phyloP scores from a whole-genome alignment of 495 filamentous ascomycete species.

The Lasiosphaeria miniovina region DNA sequence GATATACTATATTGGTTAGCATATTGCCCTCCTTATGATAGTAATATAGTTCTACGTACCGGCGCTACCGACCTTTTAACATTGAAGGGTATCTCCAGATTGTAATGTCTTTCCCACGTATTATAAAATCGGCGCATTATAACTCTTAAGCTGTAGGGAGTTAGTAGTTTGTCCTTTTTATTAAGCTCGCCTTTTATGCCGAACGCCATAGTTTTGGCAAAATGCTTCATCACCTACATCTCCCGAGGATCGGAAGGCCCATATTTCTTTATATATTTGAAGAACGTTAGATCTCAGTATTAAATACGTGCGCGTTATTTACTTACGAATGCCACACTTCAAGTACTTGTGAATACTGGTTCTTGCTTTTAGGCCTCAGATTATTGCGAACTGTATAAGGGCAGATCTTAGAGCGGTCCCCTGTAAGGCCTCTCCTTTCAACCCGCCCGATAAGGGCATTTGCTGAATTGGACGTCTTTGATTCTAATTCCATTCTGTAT shows the following conservation, averaged over 20 bases:
- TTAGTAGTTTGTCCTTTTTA: conserved; percentile 2
- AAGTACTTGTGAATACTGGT: conserved; percentile 6
- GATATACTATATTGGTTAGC: conserved; percentile 13
- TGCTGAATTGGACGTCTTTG: conserved; percentile 7
- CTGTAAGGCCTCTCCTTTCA: conserved; percentile 6
- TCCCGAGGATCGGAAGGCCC: conserved; percentile 10
- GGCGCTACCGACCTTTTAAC: conserved; percentile 9
- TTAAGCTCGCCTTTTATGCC: conserved; percentile 3
- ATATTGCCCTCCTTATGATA: conserved; percentile 1
- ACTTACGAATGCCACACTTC: conserved; percentile 10
- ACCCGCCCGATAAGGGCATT: conserved; percentile 11
- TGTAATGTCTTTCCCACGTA: conserved; percentile 7
- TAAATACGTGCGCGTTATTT: conserved; percentile 1
- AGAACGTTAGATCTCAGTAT: not conserved
- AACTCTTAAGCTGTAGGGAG: conserved; percentile 4
- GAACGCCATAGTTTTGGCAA: conserved; percentile 6
- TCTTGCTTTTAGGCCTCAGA: conserved; percentile 10
- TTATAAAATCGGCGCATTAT: conserved; percentile 7
- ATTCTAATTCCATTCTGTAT: conserved; percentile 7
- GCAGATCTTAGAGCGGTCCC: conserved; percentile 6
- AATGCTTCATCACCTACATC: conserved; percentile 13
- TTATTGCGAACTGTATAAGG: conserved; percentile 7
- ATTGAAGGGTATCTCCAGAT: conserved; percentile 11
- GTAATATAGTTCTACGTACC: conserved; percentile 9
- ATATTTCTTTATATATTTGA: conserved; percentile 6